phyloP scores from a whole-genome alignment of 176 grass and related monocot species.

The Puya raimondii region DNA sequence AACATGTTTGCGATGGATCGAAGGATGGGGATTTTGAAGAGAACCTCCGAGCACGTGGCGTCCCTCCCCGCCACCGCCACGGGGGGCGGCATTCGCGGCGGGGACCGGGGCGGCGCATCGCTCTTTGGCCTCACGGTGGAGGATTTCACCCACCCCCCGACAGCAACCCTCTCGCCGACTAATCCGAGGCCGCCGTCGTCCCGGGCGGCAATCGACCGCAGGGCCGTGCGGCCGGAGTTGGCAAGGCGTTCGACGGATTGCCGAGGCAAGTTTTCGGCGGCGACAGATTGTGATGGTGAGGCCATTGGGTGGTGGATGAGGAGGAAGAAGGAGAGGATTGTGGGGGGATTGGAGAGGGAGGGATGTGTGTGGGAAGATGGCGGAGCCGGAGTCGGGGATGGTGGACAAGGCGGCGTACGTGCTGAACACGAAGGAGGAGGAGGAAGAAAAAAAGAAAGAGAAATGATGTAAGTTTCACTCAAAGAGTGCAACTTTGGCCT shows the following conservation, averaged over 20 bases:
- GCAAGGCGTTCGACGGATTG: constrained; percentile 13
- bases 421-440: too few species aligned
- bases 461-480: too few species aligned
- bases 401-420: too few species aligned
- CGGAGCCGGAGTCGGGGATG: too few species aligned
- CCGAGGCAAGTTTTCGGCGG: too few species aligned
- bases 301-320: neutral
- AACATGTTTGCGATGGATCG: constrained; percentile 33
- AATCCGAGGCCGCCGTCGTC: constrained; percentile 23
- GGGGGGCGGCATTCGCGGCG: neutral
- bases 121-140: constrained; percentile 23
- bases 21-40: constrained; percentile 35
- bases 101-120: neutral
- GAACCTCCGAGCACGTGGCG: constrained; percentile 28
- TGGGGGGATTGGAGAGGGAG: neutral
- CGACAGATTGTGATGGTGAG: neutral
- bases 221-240: constrained; percentile 31
- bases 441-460: too few species aligned
- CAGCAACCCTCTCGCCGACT: constrained; percentile 25
- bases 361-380: neutral
- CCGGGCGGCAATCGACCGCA: constrained; percentile 32
- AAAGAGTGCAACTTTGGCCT: too few species aligned
- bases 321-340: neutral
- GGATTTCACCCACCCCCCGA: constrained; percentile 58
- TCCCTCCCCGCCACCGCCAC: constrained; percentile 1